Evolutionary conservation across 495 filamentous ascomycete genomes (phyloP).

Genomic region (Haplographium delicatum): DNA sequence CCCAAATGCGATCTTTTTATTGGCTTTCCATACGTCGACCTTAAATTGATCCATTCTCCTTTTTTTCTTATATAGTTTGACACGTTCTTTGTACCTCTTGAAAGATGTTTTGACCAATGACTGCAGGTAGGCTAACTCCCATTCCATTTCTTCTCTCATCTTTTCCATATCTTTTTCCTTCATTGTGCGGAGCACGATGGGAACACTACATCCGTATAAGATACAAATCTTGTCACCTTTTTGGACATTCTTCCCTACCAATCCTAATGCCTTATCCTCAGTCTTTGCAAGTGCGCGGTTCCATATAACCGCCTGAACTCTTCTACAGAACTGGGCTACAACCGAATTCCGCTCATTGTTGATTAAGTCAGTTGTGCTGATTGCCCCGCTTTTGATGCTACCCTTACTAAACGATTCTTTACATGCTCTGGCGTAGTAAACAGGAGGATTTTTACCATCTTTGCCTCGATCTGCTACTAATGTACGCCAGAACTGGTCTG

Average conservation of each 20-base stretch:
- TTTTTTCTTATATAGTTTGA: too few species aligned
- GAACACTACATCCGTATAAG: neutral
- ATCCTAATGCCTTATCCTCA: neutral
- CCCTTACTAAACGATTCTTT: neutral
- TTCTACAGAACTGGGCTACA: neutral
- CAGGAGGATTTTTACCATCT: neutral
- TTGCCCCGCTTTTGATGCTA: neutral
- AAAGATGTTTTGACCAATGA: too few species aligned
- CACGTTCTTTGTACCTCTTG: too few species aligned
- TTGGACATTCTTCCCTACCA: neutral
- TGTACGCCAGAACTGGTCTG: neutral
- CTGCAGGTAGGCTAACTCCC: too few species aligned
- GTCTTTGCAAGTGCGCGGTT: neutral
- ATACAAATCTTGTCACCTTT: neutral
- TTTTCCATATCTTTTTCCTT: too few species aligned
- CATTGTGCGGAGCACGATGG: neutral
- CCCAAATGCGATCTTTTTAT: too few species aligned
- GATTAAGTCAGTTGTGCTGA: neutral
- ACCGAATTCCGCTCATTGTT: neutral
- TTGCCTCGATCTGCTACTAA: neutral
- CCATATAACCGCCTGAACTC: neutral
- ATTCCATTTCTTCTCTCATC: too few species aligned
- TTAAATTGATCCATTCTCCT: too few species aligned
- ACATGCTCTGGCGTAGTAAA: neutral
- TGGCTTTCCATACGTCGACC: too few species aligned